Evolutionary conservation across 306 rosid genomes (phyloP), one percentile per base, ranked within the genome.

Genomic region (Castanopsis chinensis): DNA sequence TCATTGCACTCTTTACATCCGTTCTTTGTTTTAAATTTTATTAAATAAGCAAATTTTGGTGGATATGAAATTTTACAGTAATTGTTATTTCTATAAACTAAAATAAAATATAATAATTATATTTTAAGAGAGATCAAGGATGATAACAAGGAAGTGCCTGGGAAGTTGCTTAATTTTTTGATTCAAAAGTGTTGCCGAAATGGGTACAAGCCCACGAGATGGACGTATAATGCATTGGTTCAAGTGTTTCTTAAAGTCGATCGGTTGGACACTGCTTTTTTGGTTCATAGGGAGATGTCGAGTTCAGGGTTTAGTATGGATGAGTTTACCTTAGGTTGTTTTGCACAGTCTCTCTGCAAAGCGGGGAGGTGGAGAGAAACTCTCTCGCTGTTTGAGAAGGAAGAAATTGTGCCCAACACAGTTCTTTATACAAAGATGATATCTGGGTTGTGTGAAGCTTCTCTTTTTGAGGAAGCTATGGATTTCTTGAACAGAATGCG

Each of bases 381-480:
- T 33, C 85, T 93, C 12, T 30, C 76, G 75, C 79, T 93, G 86
- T 78, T 91, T 82, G 91, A 87, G 77, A 84, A 79, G 77, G 96
- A 88, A 77, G 91, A 80, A n/a, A 79, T 84, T 88, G 74, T 80
- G 51, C 94, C 92, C 5, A 84, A 86, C 85, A 84, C 96, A 0
- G 75, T 78, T 23, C 87, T 91, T 74, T 91, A 93, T 80, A 91
- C 85, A 15, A 89, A 88, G 86, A 93, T 93, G 96, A 51, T 93
- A 78, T 89, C 92, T 65, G 97, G 92, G 72, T 86, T 93, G 70
- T 93, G 97, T 53, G 90, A 91, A 76, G 92, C 91, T 88, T 93
- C 94, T 0, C 90, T 76, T 84, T 93, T 93, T 79, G 94, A 91
- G 79, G 92, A 88, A 84, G 97, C 96, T 2, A 86, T 89, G 92